Base-by-base conservation (phyloP, 345 rosid genomes). In the Nephelium lappaceum region DNA sequence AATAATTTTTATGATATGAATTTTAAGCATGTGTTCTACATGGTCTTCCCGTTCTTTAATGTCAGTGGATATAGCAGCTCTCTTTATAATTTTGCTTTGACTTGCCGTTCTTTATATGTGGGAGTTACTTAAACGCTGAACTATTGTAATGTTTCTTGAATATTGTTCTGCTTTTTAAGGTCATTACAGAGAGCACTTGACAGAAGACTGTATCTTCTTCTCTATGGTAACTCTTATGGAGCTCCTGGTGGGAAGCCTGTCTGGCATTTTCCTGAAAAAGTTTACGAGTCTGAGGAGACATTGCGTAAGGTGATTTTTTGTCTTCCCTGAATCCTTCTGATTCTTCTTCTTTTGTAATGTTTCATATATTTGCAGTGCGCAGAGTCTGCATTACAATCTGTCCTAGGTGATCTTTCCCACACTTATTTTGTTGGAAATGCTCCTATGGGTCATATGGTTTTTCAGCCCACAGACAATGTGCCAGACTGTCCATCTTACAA, bases 191-290 rank as follows among this genome's bases (percentile, higher is more conserved):
- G 99, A 86, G 95, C 97, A 73, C 95, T 96, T 47, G 99, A 94
- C 86, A 86, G 91, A 79, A 89, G 95, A 47, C 82, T 94, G 74
- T 96, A 93, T 83, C 98, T 96, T 81, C 91, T 96, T 80, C 79
- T 96, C 67, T 90, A 85, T 67, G 93, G 99, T 38, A 85, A 88
- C 39, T 31, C 90, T 25, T 81, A 64, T 64, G 89, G 91, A 74
- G 86, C 95, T 83, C 85, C 94, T 36, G 78, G 67, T 66, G 88
- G 82, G 77, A 80, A 89, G 71, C 93, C 95, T 1, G 88, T 84
- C 71, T 96, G 99, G 99, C 99, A 94, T 87, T 94, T 96, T 83
- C 99, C 98, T 0, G 95, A 94, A 78, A 94, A 96, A 83, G 84
- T 91, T 41, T 91, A 93, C 2, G 93, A 91, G 75, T 88, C 95